Evolutionary conservation across 768 basidiomycete genomes (phyloP).

Genomic region (Exidia glandulosa): DNA sequence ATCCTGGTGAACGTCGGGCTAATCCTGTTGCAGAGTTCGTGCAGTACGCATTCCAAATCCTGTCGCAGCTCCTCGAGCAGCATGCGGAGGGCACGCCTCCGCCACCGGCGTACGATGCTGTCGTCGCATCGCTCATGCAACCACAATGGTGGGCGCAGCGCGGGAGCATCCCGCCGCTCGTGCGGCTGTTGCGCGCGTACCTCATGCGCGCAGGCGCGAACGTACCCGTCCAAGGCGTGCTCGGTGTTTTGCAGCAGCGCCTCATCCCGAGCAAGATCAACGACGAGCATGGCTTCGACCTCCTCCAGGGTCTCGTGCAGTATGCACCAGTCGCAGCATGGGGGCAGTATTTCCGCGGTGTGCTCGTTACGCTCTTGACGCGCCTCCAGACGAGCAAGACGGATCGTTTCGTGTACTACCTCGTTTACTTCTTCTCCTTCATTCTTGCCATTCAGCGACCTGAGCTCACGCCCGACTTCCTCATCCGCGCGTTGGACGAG

Average conservation of each 20-base stretch:
- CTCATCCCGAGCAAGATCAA: constrained; percentile 80
- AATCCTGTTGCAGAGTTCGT: constrained; percentile 62
- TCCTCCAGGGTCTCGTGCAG: constrained; percentile 67
- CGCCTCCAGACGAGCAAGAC: constrained; percentile 85
- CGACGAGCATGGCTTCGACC: constrained; percentile 85
- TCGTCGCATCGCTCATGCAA: constrained; percentile 75
- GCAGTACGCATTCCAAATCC: constrained; percentile 93
- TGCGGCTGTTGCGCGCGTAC: constrained; percentile 78
- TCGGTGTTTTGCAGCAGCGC: constrained; percentile 85
- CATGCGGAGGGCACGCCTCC: constrained; percentile 28
- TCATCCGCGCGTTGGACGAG: constrained; percentile 67
- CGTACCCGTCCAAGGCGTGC: constrained; percentile 59
- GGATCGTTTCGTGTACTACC: constrained; percentile 73
- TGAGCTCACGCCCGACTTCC: constrained; percentile 65
- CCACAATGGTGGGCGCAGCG: constrained; percentile 87
- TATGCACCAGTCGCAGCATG: constrained; percentile 60
- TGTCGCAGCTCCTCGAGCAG: constrained; percentile 88
- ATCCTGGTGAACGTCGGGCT: not conserved
- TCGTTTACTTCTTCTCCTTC: constrained; percentile 70
- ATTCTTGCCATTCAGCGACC: constrained; percentile 63
- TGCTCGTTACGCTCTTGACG: constrained; percentile 65
- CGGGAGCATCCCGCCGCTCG: constrained; percentile 89
- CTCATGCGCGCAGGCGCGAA: constrained; percentile 54
- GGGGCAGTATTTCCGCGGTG: constrained; percentile 60
- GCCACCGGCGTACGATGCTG: constrained; percentile 51